Conservation (phyloP, 495 filamentous ascomycete species). For the Rostrohypoxylon terebratum region DNA sequence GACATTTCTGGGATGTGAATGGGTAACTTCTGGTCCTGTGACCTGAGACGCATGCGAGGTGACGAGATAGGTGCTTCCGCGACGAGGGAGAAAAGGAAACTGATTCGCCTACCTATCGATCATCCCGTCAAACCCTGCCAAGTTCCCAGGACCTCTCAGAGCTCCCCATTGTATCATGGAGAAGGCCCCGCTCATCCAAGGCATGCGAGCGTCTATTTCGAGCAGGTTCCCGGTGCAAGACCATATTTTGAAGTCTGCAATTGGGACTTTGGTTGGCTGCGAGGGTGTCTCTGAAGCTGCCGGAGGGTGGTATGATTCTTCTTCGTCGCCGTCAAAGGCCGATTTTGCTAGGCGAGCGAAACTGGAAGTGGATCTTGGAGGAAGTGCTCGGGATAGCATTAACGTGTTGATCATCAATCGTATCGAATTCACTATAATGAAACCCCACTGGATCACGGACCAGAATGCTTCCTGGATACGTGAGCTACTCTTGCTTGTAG, state of each 20-base stretch:
- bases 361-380: constrained; percentile 46
- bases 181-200: constrained; percentile 80
- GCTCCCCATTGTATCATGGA: constrained; percentile 78
- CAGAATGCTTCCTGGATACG: constrained; percentile 68
- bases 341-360: constrained; percentile 19
- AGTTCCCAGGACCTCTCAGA: constrained; percentile 75
- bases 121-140: constrained; percentile 78
- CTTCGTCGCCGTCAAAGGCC: constrained; percentile 24
- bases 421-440: constrained; percentile 72
- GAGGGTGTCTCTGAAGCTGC: constrained; percentile 8
- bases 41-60: constrained; percentile 55
- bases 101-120: constrained; percentile 84
- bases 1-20: constrained; percentile 49
- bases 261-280: constrained; percentile 68
- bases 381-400: constrained; percentile 64
- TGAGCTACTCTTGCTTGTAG: constrained; percentile 51
- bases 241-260: constrained; percentile 79
- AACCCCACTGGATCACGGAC: constrained; percentile 74
- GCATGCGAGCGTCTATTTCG: constrained; percentile 81
- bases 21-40: constrained; percentile 55
- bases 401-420: constrained; percentile 68
- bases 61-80: constrained; percentile 45
- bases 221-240: constrained; percentile 74
- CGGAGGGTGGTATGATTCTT: constrained; percentile 29
- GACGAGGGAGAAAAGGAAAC: constrained; percentile 42